phyloP scores from a whole-genome alignment of 2,329 filamentous ascomycete genomes.

The Colletotrichum sp. region DNA sequence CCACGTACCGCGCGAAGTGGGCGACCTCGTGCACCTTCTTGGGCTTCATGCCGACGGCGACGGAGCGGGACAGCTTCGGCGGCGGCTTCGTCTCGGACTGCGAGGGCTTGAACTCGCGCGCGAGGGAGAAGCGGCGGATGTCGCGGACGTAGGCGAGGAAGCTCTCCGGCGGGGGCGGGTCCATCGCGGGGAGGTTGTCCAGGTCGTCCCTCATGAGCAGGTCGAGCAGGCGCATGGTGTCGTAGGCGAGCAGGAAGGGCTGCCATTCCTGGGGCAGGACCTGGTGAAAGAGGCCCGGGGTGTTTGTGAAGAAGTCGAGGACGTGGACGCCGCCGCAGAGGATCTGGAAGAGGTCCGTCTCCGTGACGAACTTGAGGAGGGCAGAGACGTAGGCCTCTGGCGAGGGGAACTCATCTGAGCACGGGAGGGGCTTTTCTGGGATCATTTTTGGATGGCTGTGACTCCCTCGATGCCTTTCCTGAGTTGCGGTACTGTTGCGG shows the following conservation, averaged over 20 bases:
- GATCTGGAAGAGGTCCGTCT: slow-evolving; percentile 78
- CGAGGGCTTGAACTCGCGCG: slow-evolving; percentile 57
- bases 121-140: slow-evolving; percentile 73
- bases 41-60: slow-evolving; percentile 90
- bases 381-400: slow-evolving; percentile 80
- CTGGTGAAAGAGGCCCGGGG: slow-evolving; percentile 80
- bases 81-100: slow-evolving; percentile 43
- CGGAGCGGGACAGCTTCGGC: slow-evolving; percentile 68
- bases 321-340: slow-evolving; percentile 98
- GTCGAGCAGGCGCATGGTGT: slow-evolving; percentile 79
- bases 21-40: slow-evolving; percentile 96
- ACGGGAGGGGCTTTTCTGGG: slow-evolving; percentile 66
- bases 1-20: slow-evolving; percentile 87
- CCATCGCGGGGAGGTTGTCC: slow-evolving; percentile 33
- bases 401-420: slow-evolving; percentile 71
- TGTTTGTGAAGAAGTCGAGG: slow-evolving; percentile 90
- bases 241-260: slow-evolving; percentile 72
- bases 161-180: slow-evolving; percentile 50
- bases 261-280: slow-evolving; percentile 84
- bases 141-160: slow-evolving; percentile 75
- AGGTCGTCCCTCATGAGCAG: slow-evolving; percentile 82
- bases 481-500: neutral
- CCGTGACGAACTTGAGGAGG: slow-evolving; percentile 77
- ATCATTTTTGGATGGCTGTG: slow-evolving; percentile 42
- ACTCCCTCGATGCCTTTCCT: neutral